Percentiles rank a stretch among this genome's conserved stretches.
phyloP scores from a whole-genome alignment of 2,329 filamentous ascomycete species.

The Trichophyton simii region DNA sequence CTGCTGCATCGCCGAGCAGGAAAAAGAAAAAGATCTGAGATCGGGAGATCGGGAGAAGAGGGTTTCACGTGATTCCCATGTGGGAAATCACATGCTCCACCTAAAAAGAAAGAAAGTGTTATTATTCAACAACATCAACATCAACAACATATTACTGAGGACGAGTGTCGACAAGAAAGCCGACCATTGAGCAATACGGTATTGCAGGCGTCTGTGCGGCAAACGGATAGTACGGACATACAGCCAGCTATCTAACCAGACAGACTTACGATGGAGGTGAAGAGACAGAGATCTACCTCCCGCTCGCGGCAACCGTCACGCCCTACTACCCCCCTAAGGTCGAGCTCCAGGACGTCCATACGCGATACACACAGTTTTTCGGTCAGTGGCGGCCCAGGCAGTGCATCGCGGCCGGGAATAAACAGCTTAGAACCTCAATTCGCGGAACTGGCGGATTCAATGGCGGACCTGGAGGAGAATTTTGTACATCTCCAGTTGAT shows the following conservation, averaged over 20 bases:
- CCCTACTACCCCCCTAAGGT: conserved; percentile 82
- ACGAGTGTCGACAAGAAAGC: no score
- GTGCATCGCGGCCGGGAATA: conserved; percentile 48
- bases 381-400: conserved; percentile 23
- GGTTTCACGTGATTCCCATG: neutral
- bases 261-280: conserved; percentile 21
- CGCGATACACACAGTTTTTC: conserved; percentile 58
- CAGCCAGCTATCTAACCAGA: no score
- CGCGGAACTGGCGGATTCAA: conserved; percentile 81
- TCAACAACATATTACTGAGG: neutral
- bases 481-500: conserved; percentile 95
- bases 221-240: neutral
- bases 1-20: neutral
- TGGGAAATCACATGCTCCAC: neutral
- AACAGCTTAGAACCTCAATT: conserved; percentile 80
- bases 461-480: conserved; percentile 92
- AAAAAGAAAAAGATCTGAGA: neutral
- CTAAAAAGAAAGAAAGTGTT: neutral
- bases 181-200: no score
- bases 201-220: neutral
- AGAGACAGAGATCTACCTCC: conserved; percentile 41
- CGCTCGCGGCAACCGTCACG: conserved; percentile 54
- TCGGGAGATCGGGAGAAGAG: neutral
- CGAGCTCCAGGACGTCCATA: conserved; percentile 78
- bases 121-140: neutral